Evolutionary conservation across 1,284 basidiomycete species (phyloP).

Genomic region (Neonothopanus nambi): DNA sequence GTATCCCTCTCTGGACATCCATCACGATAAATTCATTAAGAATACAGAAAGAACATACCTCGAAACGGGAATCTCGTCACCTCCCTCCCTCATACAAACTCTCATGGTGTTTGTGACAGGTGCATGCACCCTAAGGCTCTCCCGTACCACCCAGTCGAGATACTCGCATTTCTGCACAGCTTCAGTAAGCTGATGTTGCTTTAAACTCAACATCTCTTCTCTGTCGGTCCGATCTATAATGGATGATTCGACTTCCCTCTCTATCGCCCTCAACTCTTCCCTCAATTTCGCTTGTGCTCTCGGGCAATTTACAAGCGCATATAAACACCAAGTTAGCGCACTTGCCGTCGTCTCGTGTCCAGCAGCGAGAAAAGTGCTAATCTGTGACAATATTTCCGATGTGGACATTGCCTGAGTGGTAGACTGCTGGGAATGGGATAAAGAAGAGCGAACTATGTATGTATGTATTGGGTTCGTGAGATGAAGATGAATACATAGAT

Average conservation of each 20-base stretch:
- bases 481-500: neutral
- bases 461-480: neutral
- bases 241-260: conserved; percentile 19
- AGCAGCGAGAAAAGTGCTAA: conserved; percentile 76
- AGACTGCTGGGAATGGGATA: conserved; percentile 22
- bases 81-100: conserved; percentile 47
- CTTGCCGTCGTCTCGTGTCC: conserved; percentile 64
- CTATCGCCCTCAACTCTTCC: conserved; percentile 31
- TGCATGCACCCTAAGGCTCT: conserved; percentile 63
- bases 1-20: conserved; percentile 13
- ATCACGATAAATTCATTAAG: neutral
- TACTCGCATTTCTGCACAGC: conserved; percentile 31
- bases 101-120: conserved; percentile 71
- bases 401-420: conserved; percentile 59
- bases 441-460: conserved; percentile 2
- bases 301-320: conserved; percentile 57
- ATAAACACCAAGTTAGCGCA: conserved; percentile 73
- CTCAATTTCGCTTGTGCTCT: conserved; percentile 60
- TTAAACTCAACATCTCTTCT: conserved; percentile 13
- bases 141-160: conserved; percentile 55
- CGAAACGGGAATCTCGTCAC: conserved; percentile 56
- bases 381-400: conserved; percentile 71
- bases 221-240: conserved; percentile 23
- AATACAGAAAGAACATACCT: neutral
- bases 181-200: conserved; percentile 10